These are phyloP conservation scores for Trebouxia sp. DNA, from an alignment of 139 green algal genomes.

Conservation along the genomic window DNA sequence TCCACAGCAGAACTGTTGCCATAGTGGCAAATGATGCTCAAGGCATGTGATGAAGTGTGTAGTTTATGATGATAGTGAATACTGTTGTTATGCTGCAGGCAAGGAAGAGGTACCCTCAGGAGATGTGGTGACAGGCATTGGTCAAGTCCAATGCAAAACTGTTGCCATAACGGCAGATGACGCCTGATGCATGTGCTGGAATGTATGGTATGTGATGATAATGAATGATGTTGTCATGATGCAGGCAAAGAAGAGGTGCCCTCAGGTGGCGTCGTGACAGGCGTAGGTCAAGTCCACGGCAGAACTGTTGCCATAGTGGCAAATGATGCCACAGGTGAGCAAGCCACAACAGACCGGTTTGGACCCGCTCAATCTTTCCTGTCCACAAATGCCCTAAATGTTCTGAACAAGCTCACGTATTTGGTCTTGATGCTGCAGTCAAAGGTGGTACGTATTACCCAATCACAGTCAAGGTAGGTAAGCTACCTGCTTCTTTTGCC, in stretches of 20 bases:
- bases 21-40: constrained; percentile 89
- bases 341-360: too few species aligned
- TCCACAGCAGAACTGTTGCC: constrained; percentile 77
- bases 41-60: neutral
- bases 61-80: neutral
- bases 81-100: constrained; percentile 38
- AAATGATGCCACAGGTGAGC: constrained; percentile 75
- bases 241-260: constrained; percentile 81
- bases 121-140: constrained; percentile 90
- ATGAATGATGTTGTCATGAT: neutral
- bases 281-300: constrained; percentile 82
- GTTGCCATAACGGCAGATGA: constrained; percentile 91
- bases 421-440: constrained; percentile 60
- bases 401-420: too few species aligned
- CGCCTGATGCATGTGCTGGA: constrained; percentile 33
- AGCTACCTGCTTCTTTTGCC: neutral
- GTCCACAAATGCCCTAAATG: too few species aligned
- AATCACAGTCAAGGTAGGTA: constrained; percentile 83
- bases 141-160: constrained; percentile 73
- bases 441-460: constrained; percentile 94
- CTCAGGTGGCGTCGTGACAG: constrained; percentile 86
- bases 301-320: constrained; percentile 80
- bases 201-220: neutral
- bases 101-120: constrained; percentile 80
- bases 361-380: too few species aligned